These are phyloP conservation scores for Cutaneotrichosporon cavernicola DNA, from an alignment of 1,284 basidiomycete genomes.

Conservation along the genomic window DNA sequence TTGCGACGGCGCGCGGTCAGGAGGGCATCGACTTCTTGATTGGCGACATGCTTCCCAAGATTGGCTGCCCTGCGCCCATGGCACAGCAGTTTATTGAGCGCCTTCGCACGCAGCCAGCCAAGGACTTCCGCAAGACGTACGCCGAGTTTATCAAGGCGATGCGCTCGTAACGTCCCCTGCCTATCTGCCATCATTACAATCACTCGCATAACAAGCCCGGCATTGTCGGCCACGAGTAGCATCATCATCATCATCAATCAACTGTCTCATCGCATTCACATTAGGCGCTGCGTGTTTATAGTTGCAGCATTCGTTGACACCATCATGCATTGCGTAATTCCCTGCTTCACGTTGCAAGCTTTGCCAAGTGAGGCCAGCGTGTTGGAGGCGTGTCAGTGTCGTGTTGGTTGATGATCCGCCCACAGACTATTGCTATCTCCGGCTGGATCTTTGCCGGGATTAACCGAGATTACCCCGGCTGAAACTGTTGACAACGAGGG, in stretches of 20 bases:
- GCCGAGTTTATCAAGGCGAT: slow-evolving; percentile 63
- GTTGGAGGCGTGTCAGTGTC: no score
- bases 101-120: slow-evolving; percentile 72
- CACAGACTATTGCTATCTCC: neutral
- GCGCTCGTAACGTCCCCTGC: slow-evolving; percentile 25
- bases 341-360: neutral
- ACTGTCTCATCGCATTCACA: slow-evolving; percentile 14
- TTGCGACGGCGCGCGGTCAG: slow-evolving; percentile 72
- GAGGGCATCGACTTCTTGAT: slow-evolving; percentile 83
- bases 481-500: slow-evolving; percentile 5
- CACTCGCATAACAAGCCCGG: slow-evolving; percentile 1
- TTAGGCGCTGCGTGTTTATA: slow-evolving; percentile 10
- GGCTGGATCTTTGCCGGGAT: neutral
- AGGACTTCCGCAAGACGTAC: slow-evolving; percentile 85
- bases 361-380: neutral
- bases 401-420: neutral
- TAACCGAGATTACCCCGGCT: neutral
- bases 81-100: slow-evolving; percentile 76
- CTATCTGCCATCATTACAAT: neutral
- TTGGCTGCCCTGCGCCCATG: slow-evolving; percentile 77
- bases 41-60: slow-evolving; percentile 77
- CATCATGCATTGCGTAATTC: slow-evolving; percentile 11
- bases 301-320: slow-evolving; percentile 14
- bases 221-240: neutral
- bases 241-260: slow-evolving; percentile 11